These are phyloP conservation scores for Ophiocordyceps sinensis DNA, from an alignment of 2,329 filamentous ascomycete genomes.

Conservation along the genomic window DNA sequence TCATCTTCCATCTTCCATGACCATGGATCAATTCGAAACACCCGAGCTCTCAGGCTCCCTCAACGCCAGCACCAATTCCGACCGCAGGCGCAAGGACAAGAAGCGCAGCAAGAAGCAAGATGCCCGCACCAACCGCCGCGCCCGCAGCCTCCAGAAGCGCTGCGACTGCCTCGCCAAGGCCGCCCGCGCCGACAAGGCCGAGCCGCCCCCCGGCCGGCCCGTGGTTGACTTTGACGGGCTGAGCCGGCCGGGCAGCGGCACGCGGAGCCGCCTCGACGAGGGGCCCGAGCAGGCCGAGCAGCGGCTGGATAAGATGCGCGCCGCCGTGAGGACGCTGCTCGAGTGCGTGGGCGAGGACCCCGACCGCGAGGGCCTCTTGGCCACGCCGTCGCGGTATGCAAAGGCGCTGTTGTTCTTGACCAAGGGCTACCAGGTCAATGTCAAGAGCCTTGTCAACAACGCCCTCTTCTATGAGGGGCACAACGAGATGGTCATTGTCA, in stretches of 20 bases:
- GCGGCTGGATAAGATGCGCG: constrained; percentile 43
- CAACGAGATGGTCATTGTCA: constrained; percentile 94
- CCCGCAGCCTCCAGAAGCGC: constrained; percentile 22
- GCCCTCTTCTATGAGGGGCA: constrained; percentile 95
- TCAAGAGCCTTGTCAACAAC: constrained; percentile 79
- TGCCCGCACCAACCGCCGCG: too few relatives aligned
- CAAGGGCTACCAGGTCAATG: constrained; percentile 91
- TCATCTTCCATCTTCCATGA: too few relatives aligned
- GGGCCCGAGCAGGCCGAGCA: constrained; percentile 24
- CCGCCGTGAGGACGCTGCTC: constrained; percentile 49
- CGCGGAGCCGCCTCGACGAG: constrained; percentile 46
- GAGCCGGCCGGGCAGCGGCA: constrained; percentile 27
- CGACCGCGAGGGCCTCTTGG: constrained; percentile 47
- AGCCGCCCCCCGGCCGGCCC: constrained; percentile 35
- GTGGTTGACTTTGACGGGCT: constrained; percentile 30
- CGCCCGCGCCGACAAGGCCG: constrained; percentile 44
- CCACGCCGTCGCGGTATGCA: constrained; percentile 73
- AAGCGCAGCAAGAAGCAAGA: too few relatives aligned
- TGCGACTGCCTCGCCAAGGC: constrained; percentile 44
- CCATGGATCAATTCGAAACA: too few relatives aligned
- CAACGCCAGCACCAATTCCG: too few relatives aligned
- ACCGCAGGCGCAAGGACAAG: too few relatives aligned
- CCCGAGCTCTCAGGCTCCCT: too few relatives aligned
- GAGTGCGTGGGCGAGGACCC: constrained; percentile 58
- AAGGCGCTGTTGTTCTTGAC: constrained; percentile 95